Base-by-base conservation (phyloP, 140 eudicot species). In the Bidens hawaiensis region DNA sequence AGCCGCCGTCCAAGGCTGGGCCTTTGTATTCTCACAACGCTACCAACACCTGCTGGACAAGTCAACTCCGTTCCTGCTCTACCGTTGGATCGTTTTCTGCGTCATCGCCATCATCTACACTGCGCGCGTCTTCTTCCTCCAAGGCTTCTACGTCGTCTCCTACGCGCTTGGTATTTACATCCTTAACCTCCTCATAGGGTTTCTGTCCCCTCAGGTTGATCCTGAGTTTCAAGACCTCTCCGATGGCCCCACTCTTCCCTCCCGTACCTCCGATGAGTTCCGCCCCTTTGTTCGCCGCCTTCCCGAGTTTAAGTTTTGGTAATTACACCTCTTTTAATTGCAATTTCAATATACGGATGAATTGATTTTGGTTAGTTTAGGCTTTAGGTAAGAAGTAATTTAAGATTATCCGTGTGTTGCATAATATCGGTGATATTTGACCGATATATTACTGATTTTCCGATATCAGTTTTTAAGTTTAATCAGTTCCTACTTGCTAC, bases 231-330 rank as follows among this genome's bases (percentile, higher is more conserved):
- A 68, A 74, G 79, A 71, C 34, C 67, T 72, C 24, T 36, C 69
- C 16, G 85, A 78, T 72, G 94, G 83, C 8, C 87, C 93, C 1
- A 16, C 77, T 4, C 70, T 85, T 2, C 94, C 94, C 14, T 63
- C 76, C 8, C 68, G 82, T 10, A 80, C 62, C 60, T 69, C 87
- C 33, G 94, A 87, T 61, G 97, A 90, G 84, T 90, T 83, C 41
- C 90, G 83, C 33, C 97, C 97, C 10, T 90, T 90, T 57, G 83
- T 83, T 69, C 95, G 97, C 25, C 88, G 95, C 28, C 84, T 90
- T 28, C 97, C 97, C 2, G 97, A 90, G 73, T 86, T 90, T 69
- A 76, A 78, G 67, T 87, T 90, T 83, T 90, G 97, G 97, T 91
- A 53, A 38, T 46, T 14, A 17, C n/a, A n/a, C n/a, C n/a, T 1